phyloP scores from a whole-genome alignment of 2,329 filamentous ascomycete species.

The Ilyonectria mors-panacis region DNA sequence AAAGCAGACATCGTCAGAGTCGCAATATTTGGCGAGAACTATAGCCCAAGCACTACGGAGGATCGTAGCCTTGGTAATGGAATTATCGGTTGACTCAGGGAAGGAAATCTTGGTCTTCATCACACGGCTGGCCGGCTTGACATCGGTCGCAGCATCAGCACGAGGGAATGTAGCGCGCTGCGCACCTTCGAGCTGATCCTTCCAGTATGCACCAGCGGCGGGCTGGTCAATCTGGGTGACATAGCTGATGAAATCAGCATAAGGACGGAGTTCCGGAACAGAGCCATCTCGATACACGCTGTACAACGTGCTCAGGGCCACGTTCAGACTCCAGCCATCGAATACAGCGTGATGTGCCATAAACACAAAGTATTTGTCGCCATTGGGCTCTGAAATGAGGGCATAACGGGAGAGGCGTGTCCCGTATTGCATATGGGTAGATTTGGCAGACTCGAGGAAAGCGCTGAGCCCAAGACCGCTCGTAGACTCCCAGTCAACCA shows the following conservation, averaged over 20 bases:
- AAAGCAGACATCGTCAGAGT: constrained; percentile 56
- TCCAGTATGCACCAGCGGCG: constrained; percentile 5
- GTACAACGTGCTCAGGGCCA: neutral
- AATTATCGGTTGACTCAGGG: constrained; percentile 26
- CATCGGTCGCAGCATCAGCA: neutral
- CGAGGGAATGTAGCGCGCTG: constrained; percentile 15
- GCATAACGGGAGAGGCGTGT: constrained; percentile 10
- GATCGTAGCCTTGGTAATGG: constrained; percentile 30
- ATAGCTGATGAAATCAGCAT: constrained; percentile 8
- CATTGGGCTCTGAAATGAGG: neutral
- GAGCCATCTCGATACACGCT: neutral
- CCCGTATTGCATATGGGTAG: constrained; percentile 9
- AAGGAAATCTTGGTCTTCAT: constrained; percentile 63
- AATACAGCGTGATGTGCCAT: constrained; percentile 43
- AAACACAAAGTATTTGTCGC: constrained; percentile 17
- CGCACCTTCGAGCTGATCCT: constrained; percentile 11
- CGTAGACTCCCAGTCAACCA: neutral
- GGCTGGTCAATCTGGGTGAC: neutral
- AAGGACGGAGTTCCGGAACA: neutral
- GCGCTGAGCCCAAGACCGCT: neutral
- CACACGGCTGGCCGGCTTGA: constrained; percentile 54
- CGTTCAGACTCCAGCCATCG: constrained; percentile 42
- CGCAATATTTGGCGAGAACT: constrained; percentile 65
- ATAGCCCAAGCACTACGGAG: constrained; percentile 64
- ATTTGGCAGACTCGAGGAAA: neutral